Evolutionary conservation across 2,329 filamentous ascomycete genomes (phyloP).

Genomic region (Colletotrichum nymphaeae): DNA sequence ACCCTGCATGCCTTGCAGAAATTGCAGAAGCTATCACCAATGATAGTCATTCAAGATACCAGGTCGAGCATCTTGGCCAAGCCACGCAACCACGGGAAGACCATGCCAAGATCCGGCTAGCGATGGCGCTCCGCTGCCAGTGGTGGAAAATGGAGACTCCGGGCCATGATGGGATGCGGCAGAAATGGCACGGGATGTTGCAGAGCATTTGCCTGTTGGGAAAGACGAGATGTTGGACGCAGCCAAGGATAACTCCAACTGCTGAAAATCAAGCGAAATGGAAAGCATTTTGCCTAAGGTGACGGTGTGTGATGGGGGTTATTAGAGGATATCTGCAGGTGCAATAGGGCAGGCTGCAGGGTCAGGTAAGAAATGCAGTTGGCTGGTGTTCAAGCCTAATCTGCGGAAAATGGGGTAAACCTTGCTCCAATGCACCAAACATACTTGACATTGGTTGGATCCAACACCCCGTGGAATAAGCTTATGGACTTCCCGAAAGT

Average conservation of each 20-base stretch:
- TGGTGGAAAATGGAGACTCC: slow-evolving; percentile 27
- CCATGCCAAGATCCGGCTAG: slow-evolving; percentile 23
- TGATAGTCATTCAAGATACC: slow-evolving; percentile 11
- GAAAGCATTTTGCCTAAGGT: not conserved
- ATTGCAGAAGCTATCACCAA: not conserved
- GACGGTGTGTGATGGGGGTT: not conserved
- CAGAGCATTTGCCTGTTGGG: not conserved
- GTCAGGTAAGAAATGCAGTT: not conserved
- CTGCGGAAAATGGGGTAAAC: not conserved
- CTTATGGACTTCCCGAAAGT: slow-evolving; percentile 16
- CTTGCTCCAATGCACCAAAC: not conserved
- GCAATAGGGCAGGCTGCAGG: not conserved
- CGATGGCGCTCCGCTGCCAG: not conserved
- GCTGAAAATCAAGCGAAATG: not conserved
- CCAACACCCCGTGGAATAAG: not conserved
- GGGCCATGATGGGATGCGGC: not conserved
- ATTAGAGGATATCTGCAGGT: not conserved
- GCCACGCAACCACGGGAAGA: not conserved
- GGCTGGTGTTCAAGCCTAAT: not conserved
- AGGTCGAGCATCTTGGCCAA: slow-evolving; percentile 12
- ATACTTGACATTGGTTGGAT: not conserved
- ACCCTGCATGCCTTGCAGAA: slow-evolving; percentile 12
- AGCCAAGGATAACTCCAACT: slow-evolving; percentile 4
- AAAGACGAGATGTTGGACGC: not conserved
- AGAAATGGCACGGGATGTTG: not conserved